These are phyloP conservation scores for Daldinia concentrica DNA, from an alignment of 495 filamentous ascomycete species.

Conservation along the genomic window DNA sequence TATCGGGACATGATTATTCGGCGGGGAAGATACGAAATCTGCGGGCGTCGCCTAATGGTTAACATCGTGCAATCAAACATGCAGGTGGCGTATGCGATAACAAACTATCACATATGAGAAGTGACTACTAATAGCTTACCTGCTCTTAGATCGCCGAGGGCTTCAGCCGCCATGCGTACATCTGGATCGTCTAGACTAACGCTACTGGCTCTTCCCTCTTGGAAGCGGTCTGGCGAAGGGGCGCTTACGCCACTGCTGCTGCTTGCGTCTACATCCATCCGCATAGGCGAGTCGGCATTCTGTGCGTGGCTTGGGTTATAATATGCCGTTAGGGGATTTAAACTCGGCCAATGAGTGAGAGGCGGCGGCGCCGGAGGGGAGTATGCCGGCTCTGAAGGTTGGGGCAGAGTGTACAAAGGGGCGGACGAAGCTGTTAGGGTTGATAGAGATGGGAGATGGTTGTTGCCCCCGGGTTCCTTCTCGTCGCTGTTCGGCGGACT, in stretches of 20 bases:
- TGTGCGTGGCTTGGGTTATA: slow-evolving; percentile 57
- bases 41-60: slow-evolving; percentile 34
- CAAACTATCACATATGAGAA: slow-evolving; percentile 32
- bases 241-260: slow-evolving; percentile 52
- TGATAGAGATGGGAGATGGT: slow-evolving; percentile 55
- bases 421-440: slow-evolving; percentile 49
- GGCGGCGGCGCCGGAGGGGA: slow-evolving; percentile 43
- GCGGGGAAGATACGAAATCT: slow-evolving; percentile 67
- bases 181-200: slow-evolving; percentile 86
- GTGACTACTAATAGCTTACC: slow-evolving; percentile 61
- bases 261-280: slow-evolving; percentile 47
- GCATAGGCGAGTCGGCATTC: slow-evolving; percentile 46
- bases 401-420: slow-evolving; percentile 37
- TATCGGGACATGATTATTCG: slow-evolving; percentile 52
- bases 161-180: slow-evolving; percentile 82
- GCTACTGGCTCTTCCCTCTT: slow-evolving; percentile 57
- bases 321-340: slow-evolving; percentile 64
- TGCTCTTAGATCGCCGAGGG: slow-evolving; percentile 81
- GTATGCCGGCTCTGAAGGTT: slow-evolving; percentile 42
- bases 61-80: slow-evolving; percentile 48
- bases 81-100: slow-evolving; percentile 26
- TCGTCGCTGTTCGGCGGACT: slow-evolving; percentile 29
- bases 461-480: slow-evolving; percentile 19
- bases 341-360: slow-evolving; percentile 59
- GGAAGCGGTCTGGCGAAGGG: slow-evolving; percentile 53